Evolutionary conservation across 768 basidiomycete genomes (phyloP), one percentile per base, ranked within the genome.

Genomic region (Leccinum fibrillosum): DNA sequence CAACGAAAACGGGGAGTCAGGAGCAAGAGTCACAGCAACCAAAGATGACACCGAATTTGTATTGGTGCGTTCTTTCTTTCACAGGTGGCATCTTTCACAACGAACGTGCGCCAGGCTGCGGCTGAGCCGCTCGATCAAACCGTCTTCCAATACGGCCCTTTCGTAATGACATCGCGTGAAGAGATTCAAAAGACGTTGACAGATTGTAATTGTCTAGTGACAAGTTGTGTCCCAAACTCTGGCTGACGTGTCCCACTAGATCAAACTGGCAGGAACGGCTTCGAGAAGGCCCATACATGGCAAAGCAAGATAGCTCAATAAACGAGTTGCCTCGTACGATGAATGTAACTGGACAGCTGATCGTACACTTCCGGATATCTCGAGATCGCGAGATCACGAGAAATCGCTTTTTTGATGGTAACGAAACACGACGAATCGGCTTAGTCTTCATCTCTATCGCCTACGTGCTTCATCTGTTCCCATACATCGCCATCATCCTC

Each of bases 241-340:
- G 45, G 39, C 49, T 65, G 35, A 59, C 53, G 11, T 61, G 32
- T 60, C 49, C 55, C 34, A 58, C 25, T 55, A 92, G 88, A 92
- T 70, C 89, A 85, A 74, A 72, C 75, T 44, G 89, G 86, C 35
- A 74, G 66, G 63, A 97, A 98, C 67, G 96, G 96, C 4, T 98
- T 98, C 71, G 96, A 98, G 74, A 86, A 85, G 62, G 94, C 87
- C 7, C 86, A 85, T 61, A 86, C 78, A 15, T 98, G 95, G 96
- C 82, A 86, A 75, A 92, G 90, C 66, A 79, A 86, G 69, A 93
- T 94, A 64, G 93, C 82, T 4, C 61, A 71, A 35, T 65, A 56
- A 64, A 25, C 9, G 13, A 42, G 32, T 25, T 19, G 11, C 21
- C 10, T 49, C 30, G 26, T 32, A 51, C 15, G 44, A 51, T 26